Conservation (phyloP, 1,284 basidiomycete species). For the Rhodotorula sp. region DNA sequence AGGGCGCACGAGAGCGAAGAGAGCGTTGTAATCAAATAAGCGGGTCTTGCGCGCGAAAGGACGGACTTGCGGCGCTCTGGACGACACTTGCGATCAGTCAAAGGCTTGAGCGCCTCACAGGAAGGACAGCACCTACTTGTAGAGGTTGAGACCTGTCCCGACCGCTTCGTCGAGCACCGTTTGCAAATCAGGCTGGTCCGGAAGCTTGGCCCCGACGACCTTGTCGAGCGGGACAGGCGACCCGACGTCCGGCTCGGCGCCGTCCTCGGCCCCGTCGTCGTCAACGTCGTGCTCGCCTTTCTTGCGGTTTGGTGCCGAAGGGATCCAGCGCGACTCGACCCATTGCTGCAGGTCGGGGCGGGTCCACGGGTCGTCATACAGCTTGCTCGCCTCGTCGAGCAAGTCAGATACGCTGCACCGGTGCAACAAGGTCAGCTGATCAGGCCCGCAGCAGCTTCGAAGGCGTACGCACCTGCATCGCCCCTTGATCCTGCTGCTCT, state of each 20-base stretch:
- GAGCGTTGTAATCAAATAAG: conserved; percentile 3
- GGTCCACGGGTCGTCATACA: not conserved
- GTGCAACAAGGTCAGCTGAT: not conserved
- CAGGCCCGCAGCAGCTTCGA: not conserved
- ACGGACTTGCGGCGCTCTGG: conserved; percentile 2
- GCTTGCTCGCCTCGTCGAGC: not conserved
- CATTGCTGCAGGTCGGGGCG: conserved; percentile 1
- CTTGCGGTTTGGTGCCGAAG: not conserved
- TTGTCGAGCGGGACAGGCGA: too few species aligned
- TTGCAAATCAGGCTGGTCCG: not conserved
- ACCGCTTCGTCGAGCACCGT: not conserved
- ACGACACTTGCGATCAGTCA: not conserved
- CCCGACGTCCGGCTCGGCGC: not conserved
- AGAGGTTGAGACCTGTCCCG: not conserved
- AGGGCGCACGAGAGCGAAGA: conserved; percentile 1
- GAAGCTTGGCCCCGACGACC: not conserved
- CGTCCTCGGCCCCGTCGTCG: not conserved
- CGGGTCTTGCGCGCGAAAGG: conserved; percentile 12
- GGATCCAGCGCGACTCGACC: not conserved
- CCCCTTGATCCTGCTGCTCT: not conserved
- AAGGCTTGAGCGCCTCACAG: not conserved
- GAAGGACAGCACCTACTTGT: not conserved
- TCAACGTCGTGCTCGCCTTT: not conserved
- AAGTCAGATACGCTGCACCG: not conserved
- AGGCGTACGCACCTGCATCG: not conserved